Evolutionary conservation across 192 early-diverging fungal genomes (phyloP).

Genomic region (Bifiguratus adelaidae): DNA sequence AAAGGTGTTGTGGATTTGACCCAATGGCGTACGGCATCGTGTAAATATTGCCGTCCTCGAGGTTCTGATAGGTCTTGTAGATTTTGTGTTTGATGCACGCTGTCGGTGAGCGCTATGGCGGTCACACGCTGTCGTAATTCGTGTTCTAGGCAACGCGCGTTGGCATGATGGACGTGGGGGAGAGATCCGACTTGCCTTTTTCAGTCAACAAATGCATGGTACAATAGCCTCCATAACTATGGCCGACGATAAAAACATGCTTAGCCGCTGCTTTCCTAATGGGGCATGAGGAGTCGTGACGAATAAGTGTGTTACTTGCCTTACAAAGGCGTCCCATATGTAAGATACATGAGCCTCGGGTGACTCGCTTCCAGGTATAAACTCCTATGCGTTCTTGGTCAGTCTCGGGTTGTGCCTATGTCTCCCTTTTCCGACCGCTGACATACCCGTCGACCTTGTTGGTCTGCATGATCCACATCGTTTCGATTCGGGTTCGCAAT

Average conservation of each 20-base stretch:
- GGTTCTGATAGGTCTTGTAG: constrained; percentile 1
- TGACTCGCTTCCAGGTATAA: constrained; percentile 2
- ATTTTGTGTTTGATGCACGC: constrained; percentile 1
- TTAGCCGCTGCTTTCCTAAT: neutral
- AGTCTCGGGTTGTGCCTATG: neutral
- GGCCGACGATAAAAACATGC: constrained; percentile 1
- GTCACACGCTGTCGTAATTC: constrained; percentile 3
- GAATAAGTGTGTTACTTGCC: neutral
- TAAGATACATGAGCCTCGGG: constrained; percentile 11
- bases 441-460: neutral
- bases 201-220: neutral
- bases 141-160: neutral
- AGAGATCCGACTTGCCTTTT: neutral
- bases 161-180: neutral
- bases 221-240: constrained; percentile 2
- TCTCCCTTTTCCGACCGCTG: neutral
- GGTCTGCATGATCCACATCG: neutral
- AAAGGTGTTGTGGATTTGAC: constrained; percentile 7
- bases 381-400: neutral
- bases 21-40: constrained; percentile 2
- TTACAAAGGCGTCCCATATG: constrained; percentile 17
- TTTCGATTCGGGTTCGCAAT: constrained; percentile 17
- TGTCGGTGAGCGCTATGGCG: constrained; percentile 4
- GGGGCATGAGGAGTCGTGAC: neutral
- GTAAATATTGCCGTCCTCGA: neutral